Conservation (phyloP, 225 moss, liverwort and hornwort species). For the Bryum argenteum region DNA sequence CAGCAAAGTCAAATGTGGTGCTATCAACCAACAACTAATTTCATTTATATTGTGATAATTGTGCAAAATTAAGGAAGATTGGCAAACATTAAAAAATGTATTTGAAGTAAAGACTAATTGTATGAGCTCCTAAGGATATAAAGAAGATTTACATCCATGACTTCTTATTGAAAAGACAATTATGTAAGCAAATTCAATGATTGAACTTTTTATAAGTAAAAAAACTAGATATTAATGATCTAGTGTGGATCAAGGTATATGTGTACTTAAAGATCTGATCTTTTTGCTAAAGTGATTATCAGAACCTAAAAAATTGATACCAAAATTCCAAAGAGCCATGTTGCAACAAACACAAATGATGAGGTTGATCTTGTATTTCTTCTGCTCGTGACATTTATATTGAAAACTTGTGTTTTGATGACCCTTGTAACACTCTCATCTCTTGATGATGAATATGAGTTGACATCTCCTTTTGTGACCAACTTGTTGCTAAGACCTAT, state of each 20-base stretch:
- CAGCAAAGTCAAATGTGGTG: no score
- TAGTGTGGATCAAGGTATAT: accelerated
- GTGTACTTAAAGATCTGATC: accelerated
- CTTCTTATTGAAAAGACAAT: no score
- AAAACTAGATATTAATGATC: neutral
- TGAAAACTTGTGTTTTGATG: constrained; percentile 41
- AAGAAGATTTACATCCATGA: no score
- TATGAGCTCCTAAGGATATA: no score
- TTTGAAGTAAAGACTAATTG: no score
- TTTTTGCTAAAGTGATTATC: neutral
- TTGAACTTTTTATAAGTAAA: no score
- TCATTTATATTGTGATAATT: no score
- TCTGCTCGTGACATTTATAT: constrained; percentile 28
- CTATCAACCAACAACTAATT: no score
- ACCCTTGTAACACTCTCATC: constrained; percentile 23
- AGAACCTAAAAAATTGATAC: constrained; percentile 38
- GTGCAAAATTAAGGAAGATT: no score
- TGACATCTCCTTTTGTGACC: constrained; percentile 19
- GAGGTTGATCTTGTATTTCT: constrained; percentile 44
- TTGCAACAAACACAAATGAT: neutral
- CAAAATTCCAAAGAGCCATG: neutral
- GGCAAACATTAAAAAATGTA: no score
- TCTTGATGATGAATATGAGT: constrained; percentile 28
- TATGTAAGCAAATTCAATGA: no score
- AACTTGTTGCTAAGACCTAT: constrained; percentile 24